phyloP scores from a whole-genome alignment of 1,284 basidiomycete species.

The Ceraceosorus guamensis region DNA sequence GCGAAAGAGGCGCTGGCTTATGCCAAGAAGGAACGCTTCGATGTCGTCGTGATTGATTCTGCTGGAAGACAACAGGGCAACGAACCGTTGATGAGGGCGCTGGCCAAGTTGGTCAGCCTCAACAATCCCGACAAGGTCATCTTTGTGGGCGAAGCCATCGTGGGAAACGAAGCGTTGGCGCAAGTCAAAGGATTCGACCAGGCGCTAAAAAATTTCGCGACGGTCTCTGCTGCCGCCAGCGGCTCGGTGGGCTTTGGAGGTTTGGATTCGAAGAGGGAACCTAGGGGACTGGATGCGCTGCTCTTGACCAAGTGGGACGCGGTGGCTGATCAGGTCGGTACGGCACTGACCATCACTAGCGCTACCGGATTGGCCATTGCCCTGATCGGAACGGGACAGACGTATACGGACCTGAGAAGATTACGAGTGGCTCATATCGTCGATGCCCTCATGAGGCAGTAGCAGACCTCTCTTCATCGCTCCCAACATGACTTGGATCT shows the following conservation, averaged over 20 bases:
- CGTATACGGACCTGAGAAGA: slow-evolving; percentile 46
- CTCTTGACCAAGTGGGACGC: slow-evolving; percentile 48
- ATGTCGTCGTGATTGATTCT: slow-evolving; percentile 47
- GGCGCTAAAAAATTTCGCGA: slow-evolving; percentile 45
- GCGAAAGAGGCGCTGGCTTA: slow-evolving; percentile 78
- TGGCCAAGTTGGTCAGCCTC: slow-evolving; percentile 44
- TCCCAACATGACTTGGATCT: no score
- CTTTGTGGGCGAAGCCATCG: slow-evolving; percentile 48
- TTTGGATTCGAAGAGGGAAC: background rate
- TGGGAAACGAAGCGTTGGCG: slow-evolving; percentile 47
- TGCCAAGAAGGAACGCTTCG: slow-evolving; percentile 35
- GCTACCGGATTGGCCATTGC: slow-evolving; percentile 46
- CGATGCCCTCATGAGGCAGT: slow-evolving; percentile 44
- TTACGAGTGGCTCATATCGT: slow-evolving; percentile 45
- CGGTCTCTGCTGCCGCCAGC: slow-evolving; percentile 39
- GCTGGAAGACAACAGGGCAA: slow-evolving; percentile 49
- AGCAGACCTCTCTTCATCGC: no score
- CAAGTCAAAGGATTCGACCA: slow-evolving; percentile 46
- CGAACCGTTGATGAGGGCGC: slow-evolving; percentile 46
- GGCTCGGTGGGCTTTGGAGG: no score
- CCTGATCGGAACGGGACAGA: slow-evolving; percentile 47
- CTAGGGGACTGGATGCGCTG: slow-evolving; percentile 40
- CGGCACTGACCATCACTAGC: slow-evolving; percentile 41
- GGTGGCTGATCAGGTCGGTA: slow-evolving; percentile 43
- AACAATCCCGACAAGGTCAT: slow-evolving; percentile 47